Percentiles rank a stretch among this genome's conserved stretches.
Conservation (phyloP, 1,284 basidiomycete genomes). For the Naganishia sp. region DNA sequence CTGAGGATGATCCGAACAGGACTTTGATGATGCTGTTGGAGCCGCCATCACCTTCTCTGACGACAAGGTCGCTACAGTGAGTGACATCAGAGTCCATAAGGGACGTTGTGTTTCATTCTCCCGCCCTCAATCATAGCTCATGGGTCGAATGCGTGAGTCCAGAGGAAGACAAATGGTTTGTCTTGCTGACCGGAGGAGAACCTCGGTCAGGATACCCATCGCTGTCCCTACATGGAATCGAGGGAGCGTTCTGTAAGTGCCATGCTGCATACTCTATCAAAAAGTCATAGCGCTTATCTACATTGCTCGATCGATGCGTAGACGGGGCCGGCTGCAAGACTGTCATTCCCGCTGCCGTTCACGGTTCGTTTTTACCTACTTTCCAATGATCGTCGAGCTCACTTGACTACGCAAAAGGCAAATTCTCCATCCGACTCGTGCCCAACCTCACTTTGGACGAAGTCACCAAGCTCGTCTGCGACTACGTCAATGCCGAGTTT, state of each 20-base stretch:
- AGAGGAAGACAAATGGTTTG: neutral
- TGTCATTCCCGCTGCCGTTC: conserved; percentile 87
- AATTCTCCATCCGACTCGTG: conserved; percentile 84
- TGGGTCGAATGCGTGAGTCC: conserved; percentile 50
- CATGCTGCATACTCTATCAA: conserved; percentile 31
- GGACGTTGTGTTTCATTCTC: neutral
- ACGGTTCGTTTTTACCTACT: conserved; percentile 57
- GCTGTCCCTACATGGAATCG: conserved; percentile 92
- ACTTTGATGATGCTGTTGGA: conserved; percentile 80
- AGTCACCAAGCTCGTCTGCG: conserved; percentile 69
- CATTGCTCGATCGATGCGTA: conserved; percentile 12
- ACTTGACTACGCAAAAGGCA: conserved; percentile 52
- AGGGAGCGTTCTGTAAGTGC: conserved; percentile 81
- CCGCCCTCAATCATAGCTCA: conserved; percentile 37
- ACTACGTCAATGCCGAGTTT: conserved; percentile 76
- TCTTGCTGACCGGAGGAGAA: neutral
- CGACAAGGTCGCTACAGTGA: conserved; percentile 72
- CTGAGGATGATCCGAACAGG: conserved; percentile 54
- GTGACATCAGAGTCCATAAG: conserved; percentile 16
- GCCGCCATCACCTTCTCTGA: conserved; percentile 72
- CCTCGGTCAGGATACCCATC: conserved; percentile 63
- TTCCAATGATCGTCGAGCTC: neutral
- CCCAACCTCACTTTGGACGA: conserved; percentile 79
- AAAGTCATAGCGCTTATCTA: conserved; percentile 31
- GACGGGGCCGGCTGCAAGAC: conserved; percentile 81